Conservation (phyloP, 2,329 filamentous ascomycete species). For the Exophiala alcalophila region DNA sequence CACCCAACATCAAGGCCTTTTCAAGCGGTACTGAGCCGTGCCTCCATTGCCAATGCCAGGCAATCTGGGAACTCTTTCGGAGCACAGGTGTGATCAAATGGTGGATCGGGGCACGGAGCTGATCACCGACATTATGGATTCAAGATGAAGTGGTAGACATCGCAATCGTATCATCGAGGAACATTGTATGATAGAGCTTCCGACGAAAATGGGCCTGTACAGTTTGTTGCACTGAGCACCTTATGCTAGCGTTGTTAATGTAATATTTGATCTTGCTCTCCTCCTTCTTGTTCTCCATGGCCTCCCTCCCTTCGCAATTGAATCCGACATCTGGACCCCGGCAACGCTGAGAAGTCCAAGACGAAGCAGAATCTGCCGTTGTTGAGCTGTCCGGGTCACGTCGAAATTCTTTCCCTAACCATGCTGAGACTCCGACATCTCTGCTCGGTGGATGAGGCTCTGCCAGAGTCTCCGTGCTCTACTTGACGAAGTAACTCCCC, state of each 20-base stretch:
- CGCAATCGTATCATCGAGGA: slow-evolving; percentile 9
- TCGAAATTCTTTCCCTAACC: no score
- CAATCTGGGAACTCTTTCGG: neutral
- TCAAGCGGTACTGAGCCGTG: slow-evolving; percentile 21
- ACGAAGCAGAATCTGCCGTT: no score
- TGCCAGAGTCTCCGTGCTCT: no score
- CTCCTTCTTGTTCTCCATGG: no score
- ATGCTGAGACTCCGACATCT: no score
- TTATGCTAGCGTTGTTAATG: slow-evolving; percentile 16
- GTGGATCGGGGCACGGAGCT: neutral
- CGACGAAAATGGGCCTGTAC: slow-evolving; percentile 14
- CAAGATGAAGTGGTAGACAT: slow-evolving; percentile 5
- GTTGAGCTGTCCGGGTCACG: no score
- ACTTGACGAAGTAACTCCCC: no score
- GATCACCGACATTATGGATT: neutral
- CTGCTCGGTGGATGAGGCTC: no score
- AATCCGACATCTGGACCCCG: no score
- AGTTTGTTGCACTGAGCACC: slow-evolving; percentile 9
- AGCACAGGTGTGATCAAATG: neutral
- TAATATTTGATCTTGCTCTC: slow-evolving; percentile 1
- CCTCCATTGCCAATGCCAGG: neutral
- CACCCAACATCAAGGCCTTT: slow-evolving; percentile 7
- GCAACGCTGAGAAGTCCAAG: no score
- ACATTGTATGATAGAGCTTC: slow-evolving; percentile 21
- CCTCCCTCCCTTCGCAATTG: no score